A percentile compares a stretch with the other conserved stretches of the same genome.
Evolutionary conservation across 2,329 filamentous ascomycete species (phyloP).

Genomic region (Neofusicoccum umdonicola): DNA sequence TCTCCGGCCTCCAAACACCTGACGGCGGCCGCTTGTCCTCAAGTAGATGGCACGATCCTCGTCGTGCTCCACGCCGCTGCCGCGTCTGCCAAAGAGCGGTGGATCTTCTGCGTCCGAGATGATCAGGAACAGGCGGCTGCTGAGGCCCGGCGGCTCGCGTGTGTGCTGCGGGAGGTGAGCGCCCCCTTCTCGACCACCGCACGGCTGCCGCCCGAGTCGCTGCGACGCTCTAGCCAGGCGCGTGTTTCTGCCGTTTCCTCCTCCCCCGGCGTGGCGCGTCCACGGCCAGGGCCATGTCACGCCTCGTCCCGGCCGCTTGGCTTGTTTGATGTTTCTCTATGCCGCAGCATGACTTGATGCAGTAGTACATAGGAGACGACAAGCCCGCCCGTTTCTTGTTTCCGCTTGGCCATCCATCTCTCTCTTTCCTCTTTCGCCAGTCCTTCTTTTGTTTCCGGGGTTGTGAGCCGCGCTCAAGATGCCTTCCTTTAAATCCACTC

Average conservation of each 20-base stretch:
- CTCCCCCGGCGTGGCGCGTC: background rate
- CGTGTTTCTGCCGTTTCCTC: background rate
- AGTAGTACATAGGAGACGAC: background rate
- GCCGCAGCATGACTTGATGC: background rate
- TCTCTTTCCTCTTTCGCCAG: background rate
- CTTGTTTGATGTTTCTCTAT: conserved; percentile 13
- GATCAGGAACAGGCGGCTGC: conserved; percentile 1
- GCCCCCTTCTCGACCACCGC: background rate
- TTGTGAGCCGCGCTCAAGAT: conserved; percentile 22
- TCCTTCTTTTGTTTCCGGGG: background rate
- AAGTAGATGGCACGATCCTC: background rate
- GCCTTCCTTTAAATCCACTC: conserved; percentile 25
- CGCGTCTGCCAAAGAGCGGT: background rate
- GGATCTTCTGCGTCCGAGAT: background rate
- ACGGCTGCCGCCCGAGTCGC: background rate
- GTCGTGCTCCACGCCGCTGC: background rate
- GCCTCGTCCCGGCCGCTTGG: background rate
- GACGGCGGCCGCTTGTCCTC: conserved; percentile 1
- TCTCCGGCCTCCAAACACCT: background rate
- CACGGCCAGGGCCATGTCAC: background rate
- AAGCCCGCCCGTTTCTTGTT: conserved; percentile 11
- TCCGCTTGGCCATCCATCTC: background rate
- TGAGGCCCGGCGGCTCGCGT: background rate
- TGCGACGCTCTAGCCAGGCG: background rate
- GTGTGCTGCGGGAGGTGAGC: no score